Evolutionary conservation across 1,139 yeast genomes (phyloP).

Genomic region (Taphrina populina): DNA sequence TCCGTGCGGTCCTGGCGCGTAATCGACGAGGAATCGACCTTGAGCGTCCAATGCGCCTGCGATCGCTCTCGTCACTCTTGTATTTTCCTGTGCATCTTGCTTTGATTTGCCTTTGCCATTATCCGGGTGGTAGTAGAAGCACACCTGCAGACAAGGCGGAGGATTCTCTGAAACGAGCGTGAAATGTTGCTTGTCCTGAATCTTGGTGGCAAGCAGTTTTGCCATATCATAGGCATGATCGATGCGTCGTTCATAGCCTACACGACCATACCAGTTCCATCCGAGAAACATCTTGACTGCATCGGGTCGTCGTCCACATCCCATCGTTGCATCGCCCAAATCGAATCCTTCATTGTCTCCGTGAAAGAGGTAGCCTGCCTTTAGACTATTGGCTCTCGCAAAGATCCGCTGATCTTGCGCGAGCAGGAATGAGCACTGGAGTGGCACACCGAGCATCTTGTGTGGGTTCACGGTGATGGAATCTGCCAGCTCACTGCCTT

Average conservation of each 20-base stretch:
- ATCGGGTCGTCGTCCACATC: conserved; percentile 86
- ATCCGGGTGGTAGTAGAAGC: conserved; percentile 67
- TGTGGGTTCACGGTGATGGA: conserved; percentile 86
- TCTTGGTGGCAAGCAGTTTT: conserved; percentile 56
- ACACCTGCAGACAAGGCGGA: conserved; percentile 80
- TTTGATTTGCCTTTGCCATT: conserved; percentile 42
- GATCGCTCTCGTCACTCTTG: conserved; percentile 62
- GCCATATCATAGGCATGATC: conserved; percentile 72
- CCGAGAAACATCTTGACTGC: conserved; percentile 73
- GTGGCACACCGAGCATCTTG: conserved; percentile 87
- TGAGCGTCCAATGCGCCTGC: conserved; percentile 60
- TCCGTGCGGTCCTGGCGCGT: conserved; percentile 74
- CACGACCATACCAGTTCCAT: conserved; percentile 76
- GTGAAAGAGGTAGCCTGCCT: conserved; percentile 82
- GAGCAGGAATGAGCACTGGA: conserved; percentile 68
- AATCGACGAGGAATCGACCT: conserved; percentile 73
- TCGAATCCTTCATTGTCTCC: conserved; percentile 58
- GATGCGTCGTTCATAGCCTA: conserved; percentile 57
- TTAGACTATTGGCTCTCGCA: conserved; percentile 69
- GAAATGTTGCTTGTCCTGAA: conserved; percentile 49
- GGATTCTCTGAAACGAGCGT: conserved; percentile 56
- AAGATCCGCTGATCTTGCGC: conserved; percentile 66
- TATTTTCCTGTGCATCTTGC: conserved; percentile 41
- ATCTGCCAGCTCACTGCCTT: conserved; percentile 66
- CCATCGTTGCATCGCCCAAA: conserved; percentile 89